Conservation (phyloP, 805 yeast genomes). For the Yamadazyma tumulicola region DNA sequence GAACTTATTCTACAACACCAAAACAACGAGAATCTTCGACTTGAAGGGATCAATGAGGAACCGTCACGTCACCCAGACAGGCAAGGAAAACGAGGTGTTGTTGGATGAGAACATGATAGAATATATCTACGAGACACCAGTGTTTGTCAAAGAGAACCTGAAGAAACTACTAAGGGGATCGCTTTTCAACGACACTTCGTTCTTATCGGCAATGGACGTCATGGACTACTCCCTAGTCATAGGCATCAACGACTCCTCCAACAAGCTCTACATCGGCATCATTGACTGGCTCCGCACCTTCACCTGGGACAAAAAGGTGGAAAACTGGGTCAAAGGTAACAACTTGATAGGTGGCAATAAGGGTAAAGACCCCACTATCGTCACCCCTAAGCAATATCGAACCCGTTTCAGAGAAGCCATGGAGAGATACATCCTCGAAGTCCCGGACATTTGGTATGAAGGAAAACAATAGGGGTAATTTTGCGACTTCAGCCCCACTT, state of each 20-base stretch:
- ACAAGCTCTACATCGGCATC: constrained; percentile 82
- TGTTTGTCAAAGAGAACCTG: constrained; percentile 89
- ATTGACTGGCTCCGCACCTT: constrained; percentile 92
- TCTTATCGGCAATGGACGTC: constrained; percentile 93
- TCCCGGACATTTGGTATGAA: constrained; percentile 71
- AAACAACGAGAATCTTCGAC: constrained; percentile 85
- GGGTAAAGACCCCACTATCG: constrained; percentile 94
- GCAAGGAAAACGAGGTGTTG: constrained; percentile 89
- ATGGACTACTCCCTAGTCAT: constrained; percentile 97
- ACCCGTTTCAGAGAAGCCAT: constrained; percentile 94
- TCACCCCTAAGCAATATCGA: constrained; percentile 94
- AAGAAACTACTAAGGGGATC: constrained; percentile 84
- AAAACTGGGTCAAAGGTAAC: constrained; percentile 97
- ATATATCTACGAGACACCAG: constrained; percentile 92
- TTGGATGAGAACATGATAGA: constrained; percentile 98
- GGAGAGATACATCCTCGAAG: constrained; percentile 93
- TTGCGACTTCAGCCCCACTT: neutral
- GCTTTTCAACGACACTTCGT: constrained; percentile 90
- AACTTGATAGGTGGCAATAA: constrained; percentile 73
- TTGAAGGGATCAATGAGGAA: constrained; percentile 97
- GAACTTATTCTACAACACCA: constrained; percentile 80
- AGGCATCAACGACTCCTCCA: constrained; percentile 71
- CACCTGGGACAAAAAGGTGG: constrained; percentile 98
- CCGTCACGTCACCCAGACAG: constrained; percentile 94
- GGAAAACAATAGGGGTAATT: constrained; percentile 14